These are phyloP conservation scores for Capsicum baccatum DNA, from an alignment of 257 asterid species.

Conservation along the genomic window DNA sequence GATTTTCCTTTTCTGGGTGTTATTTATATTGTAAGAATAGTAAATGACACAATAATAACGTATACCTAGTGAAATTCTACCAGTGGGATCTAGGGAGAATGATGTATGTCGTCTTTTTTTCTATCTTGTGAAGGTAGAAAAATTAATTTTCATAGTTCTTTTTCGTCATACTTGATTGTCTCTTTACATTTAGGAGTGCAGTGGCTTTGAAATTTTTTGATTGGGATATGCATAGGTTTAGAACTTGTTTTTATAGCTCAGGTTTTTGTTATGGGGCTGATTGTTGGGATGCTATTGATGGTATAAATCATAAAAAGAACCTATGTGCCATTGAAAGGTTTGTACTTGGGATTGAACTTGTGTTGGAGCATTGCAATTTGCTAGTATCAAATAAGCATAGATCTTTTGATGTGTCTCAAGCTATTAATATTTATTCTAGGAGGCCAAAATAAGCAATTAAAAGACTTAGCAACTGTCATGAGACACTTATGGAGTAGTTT, in stretches of 20 bases:
- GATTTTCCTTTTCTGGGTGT: too few species aligned
- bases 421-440: too few species aligned
- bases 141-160: too few species aligned
- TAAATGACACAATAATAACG: too few species aligned
- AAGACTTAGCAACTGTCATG: too few species aligned
- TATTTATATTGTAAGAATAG: too few species aligned
- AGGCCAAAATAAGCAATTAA: too few species aligned
- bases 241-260: neutral
- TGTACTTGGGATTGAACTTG: neutral
- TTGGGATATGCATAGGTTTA: slow-evolving; percentile 21
- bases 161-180: slow-evolving; percentile 9
- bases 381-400: neutral
- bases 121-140: too few species aligned
- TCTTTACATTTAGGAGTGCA: slow-evolving; percentile 9
- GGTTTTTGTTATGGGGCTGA: slow-evolving; percentile 15
- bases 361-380: slow-evolving; percentile 7
- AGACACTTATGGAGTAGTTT: too few species aligned
- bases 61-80: too few species aligned
- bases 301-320: slow-evolving; percentile 17
- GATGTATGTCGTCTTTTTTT: too few species aligned
- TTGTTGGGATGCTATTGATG: neutral
- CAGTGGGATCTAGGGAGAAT: too few species aligned
- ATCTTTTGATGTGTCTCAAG: neutral
- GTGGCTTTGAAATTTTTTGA: slow-evolving; percentile 32
- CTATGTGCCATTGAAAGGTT: neutral